Evolutionary conservation across 2,329 filamentous ascomycete species (phyloP).

Genomic region (Phialophora tarda): DNA sequence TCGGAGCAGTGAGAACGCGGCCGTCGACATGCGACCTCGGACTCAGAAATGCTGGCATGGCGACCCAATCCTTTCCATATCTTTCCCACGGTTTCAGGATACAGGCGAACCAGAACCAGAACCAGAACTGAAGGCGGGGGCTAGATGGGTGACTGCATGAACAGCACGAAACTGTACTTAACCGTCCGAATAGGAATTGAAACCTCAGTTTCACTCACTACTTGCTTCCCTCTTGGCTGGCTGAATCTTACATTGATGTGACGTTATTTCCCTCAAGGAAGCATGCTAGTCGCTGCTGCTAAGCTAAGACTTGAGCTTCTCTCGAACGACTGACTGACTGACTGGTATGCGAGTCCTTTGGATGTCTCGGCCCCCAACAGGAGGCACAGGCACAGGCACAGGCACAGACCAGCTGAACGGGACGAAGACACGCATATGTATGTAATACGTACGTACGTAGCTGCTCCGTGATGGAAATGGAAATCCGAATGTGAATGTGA

Average conservation of each 20-base stretch:
- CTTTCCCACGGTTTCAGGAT: neutral
- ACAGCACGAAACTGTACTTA: neutral
- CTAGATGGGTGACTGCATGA: slow-evolving; percentile 20
- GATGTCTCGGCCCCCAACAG: neutral
- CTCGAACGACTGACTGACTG: too few relatives aligned
- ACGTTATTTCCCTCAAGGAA: neutral
- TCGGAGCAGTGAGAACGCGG: neutral
- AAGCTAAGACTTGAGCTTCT: too few relatives aligned
- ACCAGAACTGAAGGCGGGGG: neutral
- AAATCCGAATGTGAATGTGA: too few relatives aligned
- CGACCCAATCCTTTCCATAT: slow-evolving; percentile 1
- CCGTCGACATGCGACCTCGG: neutral
- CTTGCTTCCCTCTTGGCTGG: neutral
- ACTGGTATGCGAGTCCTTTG: neutral
- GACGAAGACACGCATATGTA: neutral
- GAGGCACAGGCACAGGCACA: neutral
- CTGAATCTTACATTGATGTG: neutral
- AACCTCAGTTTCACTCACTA: neutral
- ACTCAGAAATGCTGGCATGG: neutral
- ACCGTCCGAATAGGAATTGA: neutral
- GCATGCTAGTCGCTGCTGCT: too few relatives aligned
- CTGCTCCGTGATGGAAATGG: too few relatives aligned
- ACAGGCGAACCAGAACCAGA: slow-evolving; percentile 1
- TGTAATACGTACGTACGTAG: too few relatives aligned
- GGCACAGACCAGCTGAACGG: neutral